Percentiles rank a stretch among this genome's conserved stretches.
These are phyloP conservation scores for Epichloe elymi DNA, from an alignment of 2,329 filamentous ascomycete genomes.

Conservation along the genomic window DNA sequence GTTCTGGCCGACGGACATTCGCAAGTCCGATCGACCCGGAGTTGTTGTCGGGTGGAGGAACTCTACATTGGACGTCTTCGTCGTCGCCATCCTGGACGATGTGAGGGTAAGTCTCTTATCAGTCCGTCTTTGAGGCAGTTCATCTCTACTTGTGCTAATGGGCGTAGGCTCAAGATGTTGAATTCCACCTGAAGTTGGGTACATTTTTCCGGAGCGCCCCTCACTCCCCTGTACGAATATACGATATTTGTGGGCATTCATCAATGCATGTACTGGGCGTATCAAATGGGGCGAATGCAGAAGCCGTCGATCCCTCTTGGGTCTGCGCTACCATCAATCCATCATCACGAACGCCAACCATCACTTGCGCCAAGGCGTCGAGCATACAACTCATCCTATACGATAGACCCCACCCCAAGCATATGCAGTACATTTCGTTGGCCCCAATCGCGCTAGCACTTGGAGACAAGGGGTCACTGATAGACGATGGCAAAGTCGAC, in stretches of 20 bases:
- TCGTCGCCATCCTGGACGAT: slow-evolving; percentile 78
- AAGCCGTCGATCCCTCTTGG: slow-evolving; percentile 50
- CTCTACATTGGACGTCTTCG: slow-evolving; percentile 78
- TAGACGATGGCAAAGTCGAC: slow-evolving; percentile 19
- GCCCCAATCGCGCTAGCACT: slow-evolving; percentile 79
- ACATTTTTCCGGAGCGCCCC: slow-evolving; percentile 72
- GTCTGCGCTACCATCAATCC: slow-evolving; percentile 47
- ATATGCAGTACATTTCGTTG: slow-evolving; percentile 95
- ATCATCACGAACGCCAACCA: slow-evolving; percentile 46
- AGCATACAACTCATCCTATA: slow-evolving; percentile 84
- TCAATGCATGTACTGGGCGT: slow-evolving; percentile 78
- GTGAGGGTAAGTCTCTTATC: slow-evolving; percentile 56
- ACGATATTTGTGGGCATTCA: slow-evolving; percentile 69
- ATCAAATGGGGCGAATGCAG: slow-evolving; percentile 49
- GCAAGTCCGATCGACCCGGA: slow-evolving; percentile 57
- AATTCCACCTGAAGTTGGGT: slow-evolving; percentile 73
- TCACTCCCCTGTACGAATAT: slow-evolving; percentile 68
- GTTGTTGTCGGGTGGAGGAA: slow-evolving; percentile 95
- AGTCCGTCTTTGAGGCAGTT: too few species aligned
- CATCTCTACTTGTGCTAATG: neutral
- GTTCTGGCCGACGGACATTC: slow-evolving; percentile 91
- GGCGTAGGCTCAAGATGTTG: slow-evolving; percentile 59
- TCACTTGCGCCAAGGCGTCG: slow-evolving; percentile 58
- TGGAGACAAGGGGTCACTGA: slow-evolving; percentile 49
- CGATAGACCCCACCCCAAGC: slow-evolving; percentile 67